A percentile compares a stretch with the other conserved stretches of the same genome.
Conservation (phyloP, 805 yeast species). For the Nakazawaea anatomiae region DNA sequence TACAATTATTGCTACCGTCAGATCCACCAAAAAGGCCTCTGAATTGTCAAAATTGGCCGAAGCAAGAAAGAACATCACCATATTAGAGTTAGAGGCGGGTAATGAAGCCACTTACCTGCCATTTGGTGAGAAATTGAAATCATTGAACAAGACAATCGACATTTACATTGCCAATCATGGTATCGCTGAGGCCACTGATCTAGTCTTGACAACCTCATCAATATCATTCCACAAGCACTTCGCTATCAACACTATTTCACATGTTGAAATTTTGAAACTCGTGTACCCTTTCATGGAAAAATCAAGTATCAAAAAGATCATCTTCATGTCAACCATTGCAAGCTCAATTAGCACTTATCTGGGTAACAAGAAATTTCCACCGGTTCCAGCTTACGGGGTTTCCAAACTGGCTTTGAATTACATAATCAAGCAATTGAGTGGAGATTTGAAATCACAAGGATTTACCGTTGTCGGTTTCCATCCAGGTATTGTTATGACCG, state of each 20-base stretch:
- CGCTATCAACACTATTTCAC: not conserved
- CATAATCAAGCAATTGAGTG: conserved; percentile 18
- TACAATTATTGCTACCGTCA: conserved; percentile 10
- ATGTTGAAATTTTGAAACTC: not conserved
- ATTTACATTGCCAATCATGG: conserved; percentile 22
- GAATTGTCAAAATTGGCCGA: conserved; percentile 2
- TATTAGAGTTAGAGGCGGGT: conserved; percentile 8
- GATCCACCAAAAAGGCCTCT: conserved; percentile 10
- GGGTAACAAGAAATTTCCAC: conserved; percentile 6
- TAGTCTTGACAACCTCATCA: not conserved
- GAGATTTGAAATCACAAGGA: conserved; percentile 17
- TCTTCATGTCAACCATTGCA: conserved; percentile 14
- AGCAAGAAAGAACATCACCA: not conserved
- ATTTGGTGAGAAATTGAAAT: conserved; percentile 12
- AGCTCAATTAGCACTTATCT: not conserved
- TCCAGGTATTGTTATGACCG: conserved; percentile 34
- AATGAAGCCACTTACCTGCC: conserved; percentile 16
- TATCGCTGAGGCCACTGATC: conserved; percentile 5
- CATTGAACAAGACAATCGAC: conserved; percentile 17
- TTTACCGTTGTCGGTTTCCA: conserved; percentile 22
- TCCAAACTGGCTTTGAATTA: conserved; percentile 32
- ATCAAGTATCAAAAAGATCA: not conserved
- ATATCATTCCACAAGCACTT: not conserved
- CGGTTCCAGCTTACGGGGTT: conserved; percentile 25
- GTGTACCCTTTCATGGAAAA: not conserved